Evolutionary conservation across 2,329 filamentous ascomycete genomes (phyloP), one percentile per base, ranked within the genome.

Genomic region (Fusarium sp.): DNA sequence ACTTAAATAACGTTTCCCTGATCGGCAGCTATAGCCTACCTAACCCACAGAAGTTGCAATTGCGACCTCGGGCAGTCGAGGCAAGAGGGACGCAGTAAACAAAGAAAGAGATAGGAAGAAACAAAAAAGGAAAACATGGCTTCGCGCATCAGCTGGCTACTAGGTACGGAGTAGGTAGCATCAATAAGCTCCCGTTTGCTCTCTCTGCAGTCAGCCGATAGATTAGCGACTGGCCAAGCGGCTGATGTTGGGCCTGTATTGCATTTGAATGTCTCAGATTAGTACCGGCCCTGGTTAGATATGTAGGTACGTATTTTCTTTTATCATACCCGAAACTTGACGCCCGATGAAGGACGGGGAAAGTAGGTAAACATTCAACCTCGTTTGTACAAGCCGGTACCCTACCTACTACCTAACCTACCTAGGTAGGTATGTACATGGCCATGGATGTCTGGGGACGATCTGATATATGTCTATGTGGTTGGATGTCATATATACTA

Each of bases 181-280:
- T 29, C 34, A 30, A 44, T 11, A n/a, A 30, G 32, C 22, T 18
- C 38, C 34, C 34, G 34, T 38, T 38, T n/a, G 34, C 15, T 41
- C 32, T 27, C 27, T 58, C 51, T 63, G 67, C 44, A 55, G 58
- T 58, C 58, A 70, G 46, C 63, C 67, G 67, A 47, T 61, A 55
- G 48, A 51, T 44, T 52, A 51, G 49, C 24, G 32, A 47, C 65
- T 44, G 41, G 27, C 46, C 51, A 51, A 52, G 57, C 46, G 56
- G 57, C 46, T 59, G 24, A 29, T 54, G 58, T 55, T 47, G 46
- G 24, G 44, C 27, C 27, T 30, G 47, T 53, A 29, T 45, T 25
- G 40, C 48, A 53, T 60, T 55, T 20, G 22, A 30, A 58, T 60
- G 51, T 56, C 41, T 57, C 43, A 57, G 43, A 38, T 47, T 43